These are phyloP conservation scores for Exophiala sp. DNA, from an alignment of 2,329 filamentous ascomycete genomes.

Conservation along the genomic window DNA sequence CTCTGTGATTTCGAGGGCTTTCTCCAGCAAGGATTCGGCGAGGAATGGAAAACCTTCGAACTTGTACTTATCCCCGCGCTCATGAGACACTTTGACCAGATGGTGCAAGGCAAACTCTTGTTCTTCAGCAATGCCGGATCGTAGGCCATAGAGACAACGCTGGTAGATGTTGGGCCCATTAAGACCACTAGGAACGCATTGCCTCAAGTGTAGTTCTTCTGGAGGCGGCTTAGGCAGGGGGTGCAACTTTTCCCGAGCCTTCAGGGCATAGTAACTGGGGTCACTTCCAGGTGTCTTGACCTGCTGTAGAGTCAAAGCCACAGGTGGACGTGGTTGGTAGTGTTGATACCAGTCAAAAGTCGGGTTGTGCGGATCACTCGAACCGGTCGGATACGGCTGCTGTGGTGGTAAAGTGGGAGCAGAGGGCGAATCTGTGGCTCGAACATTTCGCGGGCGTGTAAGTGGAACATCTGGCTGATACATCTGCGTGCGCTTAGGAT, in stretches of 20 bases:
- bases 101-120: slow-evolving; percentile 93
- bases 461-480: slow-evolving; percentile 77
- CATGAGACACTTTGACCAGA: slow-evolving; percentile 90
- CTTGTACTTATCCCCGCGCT: slow-evolving; percentile 91
- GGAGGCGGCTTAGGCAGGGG: slow-evolving; percentile 5
- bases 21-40: slow-evolving; percentile 82
- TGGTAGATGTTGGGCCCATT: slow-evolving; percentile 88
- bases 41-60: slow-evolving; percentile 89
- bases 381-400: slow-evolving; percentile 39
- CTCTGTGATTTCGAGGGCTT: slow-evolving; percentile 71
- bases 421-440: slow-evolving; percentile 42
- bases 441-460: slow-evolving; percentile 58
- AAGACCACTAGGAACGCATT: slow-evolving; percentile 46
- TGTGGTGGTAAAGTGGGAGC: slow-evolving; percentile 25
- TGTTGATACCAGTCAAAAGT: slow-evolving; percentile 49
- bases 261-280: slow-evolving; percentile 61
- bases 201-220: slow-evolving; percentile 20
- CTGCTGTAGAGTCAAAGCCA: slow-evolving; percentile 66
- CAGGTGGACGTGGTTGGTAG: slow-evolving; percentile 64
- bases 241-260: slow-evolving; percentile 30
- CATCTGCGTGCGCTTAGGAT: slow-evolving; percentile 78
- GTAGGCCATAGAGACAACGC: slow-evolving; percentile 77
- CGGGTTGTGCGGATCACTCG: slow-evolving; percentile 47
- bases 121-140: slow-evolving; percentile 73
- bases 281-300: slow-evolving; percentile 74